Evolutionary conservation across 176 grass and related monocot species (phyloP).

Genomic region (Urochloa ruziziensis): DNA sequence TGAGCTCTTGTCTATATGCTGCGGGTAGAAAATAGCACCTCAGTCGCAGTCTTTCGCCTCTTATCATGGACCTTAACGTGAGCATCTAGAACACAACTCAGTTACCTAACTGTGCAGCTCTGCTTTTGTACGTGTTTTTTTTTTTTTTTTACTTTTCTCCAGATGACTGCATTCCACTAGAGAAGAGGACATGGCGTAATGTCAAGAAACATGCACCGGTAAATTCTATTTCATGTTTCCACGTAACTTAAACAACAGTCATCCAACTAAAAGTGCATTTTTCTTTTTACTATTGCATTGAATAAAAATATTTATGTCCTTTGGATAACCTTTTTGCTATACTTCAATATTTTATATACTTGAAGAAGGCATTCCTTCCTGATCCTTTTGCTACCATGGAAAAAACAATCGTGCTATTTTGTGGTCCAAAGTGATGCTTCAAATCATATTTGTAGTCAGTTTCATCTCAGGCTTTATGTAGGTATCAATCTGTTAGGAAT

Average conservation of each 20-base stretch:
- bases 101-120: neutral
- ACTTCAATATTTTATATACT: neutral
- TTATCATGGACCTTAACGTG: neutral
- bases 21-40: too few species aligned
- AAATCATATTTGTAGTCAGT: neutral
- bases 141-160: neutral
- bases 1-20: too few species aligned
- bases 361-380: neutral
- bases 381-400: neutral
- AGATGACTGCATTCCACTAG: neutral
- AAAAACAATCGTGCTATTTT: too few species aligned
- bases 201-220: neutral
- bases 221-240: neutral
- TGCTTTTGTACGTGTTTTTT: neutral
- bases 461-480: neutral
- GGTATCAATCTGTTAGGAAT: too few species aligned
- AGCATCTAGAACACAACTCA: neutral
- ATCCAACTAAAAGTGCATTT: neutral
- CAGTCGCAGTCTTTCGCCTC: neutral
- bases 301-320: neutral
- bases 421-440: neutral
- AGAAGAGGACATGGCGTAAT: neutral
- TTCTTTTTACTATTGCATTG: neutral
- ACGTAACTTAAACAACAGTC: neutral
- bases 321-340: neutral